Evolutionary conservation across 352 stramenopile genomes (phyloP).

Genomic region (Lagenidium giganteum): DNA sequence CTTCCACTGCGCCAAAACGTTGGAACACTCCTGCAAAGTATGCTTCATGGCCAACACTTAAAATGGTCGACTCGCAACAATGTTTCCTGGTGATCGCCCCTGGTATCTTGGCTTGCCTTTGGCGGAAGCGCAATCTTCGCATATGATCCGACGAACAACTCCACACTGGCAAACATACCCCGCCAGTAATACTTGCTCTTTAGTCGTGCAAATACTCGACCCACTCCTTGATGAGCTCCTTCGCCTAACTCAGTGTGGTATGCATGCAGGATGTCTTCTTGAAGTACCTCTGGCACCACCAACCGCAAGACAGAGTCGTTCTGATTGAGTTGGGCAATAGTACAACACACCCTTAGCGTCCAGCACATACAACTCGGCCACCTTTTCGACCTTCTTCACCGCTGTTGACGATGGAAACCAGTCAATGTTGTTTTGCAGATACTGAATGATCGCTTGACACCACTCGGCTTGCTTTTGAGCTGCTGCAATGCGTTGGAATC

Average conservation of each 20-base stretch:
- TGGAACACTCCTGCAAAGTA: too few relatives aligned
- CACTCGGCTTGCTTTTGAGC: background rate
- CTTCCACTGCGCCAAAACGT: too few relatives aligned
- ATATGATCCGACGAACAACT: background rate
- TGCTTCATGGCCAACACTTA: constrained; percentile 5
- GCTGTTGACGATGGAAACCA: too few relatives aligned
- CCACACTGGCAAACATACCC: constrained; percentile 2
- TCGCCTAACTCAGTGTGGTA: constrained; percentile 2
- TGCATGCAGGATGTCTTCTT: constrained; percentile 4
- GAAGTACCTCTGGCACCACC: background rate
- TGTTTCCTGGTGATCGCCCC: constrained; percentile 2
- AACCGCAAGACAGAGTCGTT: background rate
- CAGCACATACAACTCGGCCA: background rate
- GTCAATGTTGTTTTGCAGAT: background rate
- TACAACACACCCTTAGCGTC: constrained; percentile 1
- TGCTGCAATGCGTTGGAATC: constrained; percentile 4
- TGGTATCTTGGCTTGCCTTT: constrained; percentile 10
- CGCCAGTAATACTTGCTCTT: constrained; percentile 1
- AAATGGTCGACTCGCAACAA: background rate
- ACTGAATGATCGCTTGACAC: background rate
- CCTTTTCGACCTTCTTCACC: too few relatives aligned
- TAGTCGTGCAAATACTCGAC: background rate
- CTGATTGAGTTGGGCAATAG: background rate
- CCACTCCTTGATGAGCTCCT: constrained; percentile 5
- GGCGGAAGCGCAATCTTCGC: background rate